Conservation (phyloP, 495 filamentous ascomycete species). For the Xylona heveae region DNA sequence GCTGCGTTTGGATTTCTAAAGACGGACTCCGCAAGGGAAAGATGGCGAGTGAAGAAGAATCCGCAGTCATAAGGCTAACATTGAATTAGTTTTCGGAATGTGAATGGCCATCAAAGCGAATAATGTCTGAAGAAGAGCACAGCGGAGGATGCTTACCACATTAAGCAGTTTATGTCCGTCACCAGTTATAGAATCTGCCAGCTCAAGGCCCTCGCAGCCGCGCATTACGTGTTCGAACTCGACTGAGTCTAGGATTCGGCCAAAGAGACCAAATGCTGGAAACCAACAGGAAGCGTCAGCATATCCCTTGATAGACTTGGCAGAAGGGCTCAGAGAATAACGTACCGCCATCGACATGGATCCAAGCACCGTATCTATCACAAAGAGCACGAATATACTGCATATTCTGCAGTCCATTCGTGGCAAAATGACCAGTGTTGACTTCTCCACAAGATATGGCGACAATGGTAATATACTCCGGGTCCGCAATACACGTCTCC, state of each 20-base stretch:
- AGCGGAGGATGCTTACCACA: slow-evolving; percentile 30
- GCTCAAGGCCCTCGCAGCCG: slow-evolving; percentile 44
- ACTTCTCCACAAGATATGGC: slow-evolving; percentile 71
- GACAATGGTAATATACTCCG: slow-evolving; percentile 44
- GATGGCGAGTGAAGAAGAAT: slow-evolving; percentile 58
- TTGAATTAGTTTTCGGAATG: too few relatives aligned
- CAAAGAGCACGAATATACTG: slow-evolving; percentile 40
- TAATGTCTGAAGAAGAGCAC: slow-evolving; percentile 1
- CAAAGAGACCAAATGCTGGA: slow-evolving; percentile 68
- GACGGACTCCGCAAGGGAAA: slow-evolving; percentile 31
- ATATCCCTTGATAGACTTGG: too few relatives aligned
- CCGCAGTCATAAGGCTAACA: slow-evolving; percentile 71
- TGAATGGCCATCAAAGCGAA: too few relatives aligned
- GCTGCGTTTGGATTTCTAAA: slow-evolving; percentile 76
- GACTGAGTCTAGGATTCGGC: slow-evolving; percentile 31
- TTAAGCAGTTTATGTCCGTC: slow-evolving; percentile 91
- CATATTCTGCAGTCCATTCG: slow-evolving; percentile 34
- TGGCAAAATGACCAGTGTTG: slow-evolving; percentile 74
- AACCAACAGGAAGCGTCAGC: background rate
- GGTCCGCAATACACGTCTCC: slow-evolving; percentile 27
- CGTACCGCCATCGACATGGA: slow-evolving; percentile 68
- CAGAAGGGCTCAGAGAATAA: slow-evolving; percentile 1
- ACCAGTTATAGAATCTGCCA: slow-evolving; percentile 68
- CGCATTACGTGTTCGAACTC: slow-evolving; percentile 35
- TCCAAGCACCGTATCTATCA: slow-evolving; percentile 58